phyloP scores from a whole-genome alignment of 2,329 filamentous ascomycete genomes.

The Microdochium paspali region DNA sequence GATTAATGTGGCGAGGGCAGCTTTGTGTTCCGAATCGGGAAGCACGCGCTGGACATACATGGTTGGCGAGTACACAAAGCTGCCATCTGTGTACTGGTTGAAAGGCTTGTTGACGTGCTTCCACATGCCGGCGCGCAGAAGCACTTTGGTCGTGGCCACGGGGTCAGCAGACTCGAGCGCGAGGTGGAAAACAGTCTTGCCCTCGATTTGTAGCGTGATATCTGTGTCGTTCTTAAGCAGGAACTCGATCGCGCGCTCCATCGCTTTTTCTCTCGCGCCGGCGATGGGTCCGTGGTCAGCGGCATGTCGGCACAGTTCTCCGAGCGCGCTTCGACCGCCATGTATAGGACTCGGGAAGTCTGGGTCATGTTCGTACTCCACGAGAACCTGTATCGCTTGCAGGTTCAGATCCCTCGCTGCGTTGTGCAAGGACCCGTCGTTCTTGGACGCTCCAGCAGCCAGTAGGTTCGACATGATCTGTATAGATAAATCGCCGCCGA shows the following conservation, averaged over 20 bases:
- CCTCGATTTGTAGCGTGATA: conserved; percentile 41
- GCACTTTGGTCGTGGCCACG: conserved; percentile 42
- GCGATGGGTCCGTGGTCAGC: conserved; percentile 35
- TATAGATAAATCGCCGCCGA: conserved; percentile 42
- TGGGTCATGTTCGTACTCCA: conserved; percentile 50
- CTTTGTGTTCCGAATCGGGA: conserved; percentile 24
- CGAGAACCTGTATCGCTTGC: conserved; percentile 42
- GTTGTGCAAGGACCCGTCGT: conserved; percentile 60
- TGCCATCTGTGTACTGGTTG: conserved; percentile 42
- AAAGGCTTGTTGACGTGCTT: conserved; percentile 52
- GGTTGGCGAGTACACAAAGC: conserved; percentile 52
- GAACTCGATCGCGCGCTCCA: conserved; percentile 47
- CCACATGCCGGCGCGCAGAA: conserved; percentile 57
- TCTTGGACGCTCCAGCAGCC: conserved; percentile 43
- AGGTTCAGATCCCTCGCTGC: conserved; percentile 51
- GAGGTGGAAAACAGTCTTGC: conserved; percentile 50
- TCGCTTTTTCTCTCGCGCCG: conserved; percentile 36
- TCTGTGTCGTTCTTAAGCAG: conserved; percentile 49
- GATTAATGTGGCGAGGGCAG: conserved; percentile 36
- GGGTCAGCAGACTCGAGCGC: conserved; percentile 49
- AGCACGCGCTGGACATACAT: conserved; percentile 48
- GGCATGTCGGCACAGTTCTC: conserved; percentile 51
- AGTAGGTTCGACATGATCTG: conserved; percentile 46
- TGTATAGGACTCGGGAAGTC: conserved; percentile 57
- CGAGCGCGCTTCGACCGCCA: conserved; percentile 52